These are phyloP conservation scores for Curvularia spicifera DNA, from an alignment of 2,329 filamentous ascomycete genomes.

Conservation along the genomic window DNA sequence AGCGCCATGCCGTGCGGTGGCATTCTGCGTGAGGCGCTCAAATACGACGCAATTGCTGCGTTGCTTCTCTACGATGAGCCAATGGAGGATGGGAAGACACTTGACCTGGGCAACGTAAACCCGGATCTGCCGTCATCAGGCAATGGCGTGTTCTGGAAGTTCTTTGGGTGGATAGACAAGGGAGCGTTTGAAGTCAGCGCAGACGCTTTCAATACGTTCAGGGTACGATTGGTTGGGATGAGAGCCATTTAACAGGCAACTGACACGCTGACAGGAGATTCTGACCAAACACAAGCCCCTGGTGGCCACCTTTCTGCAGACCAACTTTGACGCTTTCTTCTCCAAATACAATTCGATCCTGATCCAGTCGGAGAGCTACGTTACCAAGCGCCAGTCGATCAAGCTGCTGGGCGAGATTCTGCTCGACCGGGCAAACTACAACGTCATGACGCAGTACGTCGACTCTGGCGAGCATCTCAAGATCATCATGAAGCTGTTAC, in stretches of 20 bases:
- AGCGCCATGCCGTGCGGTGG: conserved; percentile 91
- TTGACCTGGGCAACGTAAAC: conserved; percentile 79
- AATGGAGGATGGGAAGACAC: conserved; percentile 71
- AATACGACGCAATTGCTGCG: conserved; percentile 88
- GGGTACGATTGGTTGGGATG: conserved; percentile 62
- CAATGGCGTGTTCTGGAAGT: conserved; percentile 90
- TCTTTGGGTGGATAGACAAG: conserved; percentile 97
- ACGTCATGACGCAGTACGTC: conserved; percentile 97
- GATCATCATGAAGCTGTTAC: conserved; percentile 95
- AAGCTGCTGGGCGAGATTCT: conserved; percentile 95
- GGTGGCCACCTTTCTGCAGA: conserved; percentile 83
- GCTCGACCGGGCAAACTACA: conserved; percentile 94
- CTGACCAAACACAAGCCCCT: conserved; percentile 92
- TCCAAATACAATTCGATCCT: conserved; percentile 84
- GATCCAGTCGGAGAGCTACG: conserved; percentile 92
- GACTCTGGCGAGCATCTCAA: conserved; percentile 95
- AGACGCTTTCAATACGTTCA: conserved; percentile 96
- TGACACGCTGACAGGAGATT: conserved; percentile 70
- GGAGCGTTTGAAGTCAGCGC: conserved; percentile 96
- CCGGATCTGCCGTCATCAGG: conserved; percentile 77
- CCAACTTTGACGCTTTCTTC: conserved; percentile 95
- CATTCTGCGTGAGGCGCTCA: conserved; percentile 85
- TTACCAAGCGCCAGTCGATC: conserved; percentile 97
- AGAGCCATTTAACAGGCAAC: not conserved
- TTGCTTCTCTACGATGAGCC: conserved; percentile 94